phyloP scores from a whole-genome alignment of 495 filamentous ascomycete genomes.

The Hyaloscypha finlandica region DNA sequence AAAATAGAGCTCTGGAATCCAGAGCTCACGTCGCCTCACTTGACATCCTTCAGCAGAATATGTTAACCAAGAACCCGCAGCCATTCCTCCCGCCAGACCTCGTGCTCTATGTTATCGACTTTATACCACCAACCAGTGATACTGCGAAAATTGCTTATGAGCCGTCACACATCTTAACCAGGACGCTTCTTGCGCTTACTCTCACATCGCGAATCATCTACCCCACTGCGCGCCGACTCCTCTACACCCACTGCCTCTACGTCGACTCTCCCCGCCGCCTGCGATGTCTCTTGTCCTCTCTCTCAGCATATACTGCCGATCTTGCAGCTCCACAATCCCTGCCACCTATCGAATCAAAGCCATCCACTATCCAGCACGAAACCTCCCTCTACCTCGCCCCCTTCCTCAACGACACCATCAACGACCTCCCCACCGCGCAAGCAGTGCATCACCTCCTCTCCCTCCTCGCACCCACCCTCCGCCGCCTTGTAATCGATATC shows the following conservation, averaged over 20 bases:
- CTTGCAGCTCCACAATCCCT: background rate
- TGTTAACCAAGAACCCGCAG: background rate
- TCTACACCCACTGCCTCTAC: conserved; percentile 35
- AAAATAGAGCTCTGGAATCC: no score
- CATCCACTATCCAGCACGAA: conserved; percentile 18
- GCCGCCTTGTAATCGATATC: conserved; percentile 32
- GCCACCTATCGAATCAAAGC: background rate
- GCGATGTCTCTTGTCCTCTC: background rate
- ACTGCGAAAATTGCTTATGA: conserved; percentile 20
- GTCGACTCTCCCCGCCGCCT: conserved; percentile 26
- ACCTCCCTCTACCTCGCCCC: conserved; percentile 26
- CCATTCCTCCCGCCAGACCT: conserved; percentile 23
- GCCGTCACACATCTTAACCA: conserved; percentile 26
- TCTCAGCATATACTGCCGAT: background rate
- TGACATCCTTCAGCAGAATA: no score
- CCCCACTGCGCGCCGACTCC: conserved; percentile 27
- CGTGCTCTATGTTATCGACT: conserved; percentile 33
- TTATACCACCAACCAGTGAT: conserved; percentile 16
- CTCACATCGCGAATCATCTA: conserved; percentile 30
- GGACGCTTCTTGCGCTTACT: conserved; percentile 34
- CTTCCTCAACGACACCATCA: conserved; percentile 7
- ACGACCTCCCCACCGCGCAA: conserved; percentile 17
- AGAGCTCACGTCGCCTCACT: no score
- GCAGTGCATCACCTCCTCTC: conserved; percentile 27
- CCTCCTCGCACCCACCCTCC: conserved; percentile 27